Evolutionary conservation across 805 yeast species (phyloP).

Genomic region (Candida peoriensis): DNA sequence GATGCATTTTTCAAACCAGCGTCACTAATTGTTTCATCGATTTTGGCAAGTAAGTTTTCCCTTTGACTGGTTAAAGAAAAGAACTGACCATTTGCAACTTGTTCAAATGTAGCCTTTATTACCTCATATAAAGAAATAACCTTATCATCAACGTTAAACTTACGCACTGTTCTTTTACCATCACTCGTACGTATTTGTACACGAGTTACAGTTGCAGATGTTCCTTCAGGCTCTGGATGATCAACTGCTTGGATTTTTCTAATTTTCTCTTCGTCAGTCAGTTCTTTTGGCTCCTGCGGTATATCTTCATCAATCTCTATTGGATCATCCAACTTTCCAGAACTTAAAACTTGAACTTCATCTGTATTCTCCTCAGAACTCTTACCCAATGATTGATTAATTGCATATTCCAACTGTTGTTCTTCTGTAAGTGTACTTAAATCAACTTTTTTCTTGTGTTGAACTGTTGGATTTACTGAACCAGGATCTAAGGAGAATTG

Average conservation of each 20-base stretch:
- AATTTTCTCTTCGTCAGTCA: conserved; percentile 40
- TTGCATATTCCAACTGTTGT: conserved; percentile 75
- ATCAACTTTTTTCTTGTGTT: conserved; percentile 55
- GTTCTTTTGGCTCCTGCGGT: conserved; percentile 14
- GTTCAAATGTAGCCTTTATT: conserved; percentile 50
- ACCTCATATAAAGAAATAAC: conserved; percentile 59
- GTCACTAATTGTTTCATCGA: conserved; percentile 57
- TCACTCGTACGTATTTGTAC: conserved; percentile 85
- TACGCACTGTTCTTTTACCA: conserved; percentile 76
- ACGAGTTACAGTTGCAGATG: conserved; percentile 36
- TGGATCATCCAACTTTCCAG: conserved; percentile 17
- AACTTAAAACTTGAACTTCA: conserved; percentile 16
- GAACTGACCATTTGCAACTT: conserved; percentile 31
- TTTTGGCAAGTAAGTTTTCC: conserved; percentile 46
- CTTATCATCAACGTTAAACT: conserved; percentile 54
- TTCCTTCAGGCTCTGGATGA: conserved; percentile 57
- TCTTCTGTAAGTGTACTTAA: conserved; percentile 71
- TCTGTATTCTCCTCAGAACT: conserved; percentile 22
- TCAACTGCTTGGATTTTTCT: conserved; percentile 43
- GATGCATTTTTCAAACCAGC: conserved; percentile 84
- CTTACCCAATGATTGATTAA: conserved; percentile 54
- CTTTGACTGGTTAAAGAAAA: conserved; percentile 43
- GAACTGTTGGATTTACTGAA: conserved; percentile 59
- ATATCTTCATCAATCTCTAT: conserved; percentile 15
- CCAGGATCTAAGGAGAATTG: conserved; percentile 60